phyloP scores from a whole-genome alignment of 176 grass and related monocot genomes.

The Cymbopogon citratus region DNA sequence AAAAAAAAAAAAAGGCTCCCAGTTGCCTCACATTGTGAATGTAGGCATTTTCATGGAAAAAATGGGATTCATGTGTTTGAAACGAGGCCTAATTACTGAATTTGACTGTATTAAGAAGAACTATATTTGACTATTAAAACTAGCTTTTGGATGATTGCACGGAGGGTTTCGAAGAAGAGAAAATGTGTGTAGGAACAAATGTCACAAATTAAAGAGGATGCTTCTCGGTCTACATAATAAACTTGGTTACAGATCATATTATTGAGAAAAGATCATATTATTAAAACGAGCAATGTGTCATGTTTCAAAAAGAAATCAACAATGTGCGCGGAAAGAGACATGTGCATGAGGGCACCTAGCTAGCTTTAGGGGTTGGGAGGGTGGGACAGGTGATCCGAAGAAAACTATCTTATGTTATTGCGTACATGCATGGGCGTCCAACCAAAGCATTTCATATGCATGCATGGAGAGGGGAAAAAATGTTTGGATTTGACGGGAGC shows the following conservation, averaged over 20 bases:
- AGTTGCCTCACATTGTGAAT: too few relatives aligned
- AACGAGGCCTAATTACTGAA: too few relatives aligned
- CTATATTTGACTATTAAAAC: too few relatives aligned
- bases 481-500: conserved; percentile 33
- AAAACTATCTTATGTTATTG: conserved; percentile 28
- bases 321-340: background rate
- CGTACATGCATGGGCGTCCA: conserved; percentile 38
- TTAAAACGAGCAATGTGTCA: background rate
- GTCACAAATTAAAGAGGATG: too few relatives aligned
- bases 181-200: too few relatives aligned
- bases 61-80: too few relatives aligned
- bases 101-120: too few relatives aligned
- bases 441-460: conserved; percentile 3
- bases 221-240: background rate
- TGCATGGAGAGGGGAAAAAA: background rate
- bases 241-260: too few relatives aligned
- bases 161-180: too few relatives aligned
- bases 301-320: background rate
- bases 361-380: conserved; percentile 2
- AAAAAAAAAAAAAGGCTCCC: background rate
- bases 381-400: too few relatives aligned
- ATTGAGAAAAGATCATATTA: background rate
- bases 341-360: background rate
- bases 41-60: too few relatives aligned
- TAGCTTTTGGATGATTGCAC: too few relatives aligned